Percentiles rank a stretch among this genome's conserved stretches.
phyloP scores from a whole-genome alignment of 2,329 filamentous ascomycete species.

The Colletotrichum neosansevieriae region DNA sequence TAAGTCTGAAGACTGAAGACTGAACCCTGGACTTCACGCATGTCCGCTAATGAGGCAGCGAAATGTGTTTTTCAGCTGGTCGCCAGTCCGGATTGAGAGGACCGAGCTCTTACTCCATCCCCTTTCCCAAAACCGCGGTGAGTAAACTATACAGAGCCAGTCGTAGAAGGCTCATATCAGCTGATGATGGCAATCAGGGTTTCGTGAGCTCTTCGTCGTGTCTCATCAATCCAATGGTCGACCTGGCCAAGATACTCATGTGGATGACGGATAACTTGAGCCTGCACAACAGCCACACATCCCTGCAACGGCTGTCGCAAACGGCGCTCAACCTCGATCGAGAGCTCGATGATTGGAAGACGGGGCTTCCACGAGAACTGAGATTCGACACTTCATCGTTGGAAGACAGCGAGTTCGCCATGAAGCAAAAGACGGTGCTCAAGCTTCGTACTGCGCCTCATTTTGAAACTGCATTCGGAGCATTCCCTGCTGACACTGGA shows the following conservation, averaged over 20 bases:
- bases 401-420: conserved; percentile 37
- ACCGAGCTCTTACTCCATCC: conserved; percentile 28
- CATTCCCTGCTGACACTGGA: neutral
- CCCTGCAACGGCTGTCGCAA: conserved; percentile 30
- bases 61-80: conserved; percentile 38
- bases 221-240: conserved; percentile 38
- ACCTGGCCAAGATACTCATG: conserved; percentile 36
- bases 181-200: neutral
- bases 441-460: conserved; percentile 26
- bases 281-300: conserved; percentile 30
- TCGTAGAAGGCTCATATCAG: fast-evolving
- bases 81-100: conserved; percentile 29
- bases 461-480: neutral
- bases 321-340: conserved; percentile 26
- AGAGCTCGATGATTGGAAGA: conserved; percentile 33
- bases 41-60: conserved; percentile 16
- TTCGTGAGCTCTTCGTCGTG: conserved; percentile 32
- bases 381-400: conserved; percentile 30
- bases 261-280: conserved; percentile 39
- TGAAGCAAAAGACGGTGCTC: conserved; percentile 36
- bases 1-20: neutral
- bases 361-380: conserved; percentile 18
- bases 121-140: conserved; percentile 33
- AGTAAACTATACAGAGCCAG: neutral
- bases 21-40: too few relatives aligned